phyloP scores from a whole-genome alignment of 2,329 filamentous ascomycete species.

The Fusarium xyrophilum region DNA sequence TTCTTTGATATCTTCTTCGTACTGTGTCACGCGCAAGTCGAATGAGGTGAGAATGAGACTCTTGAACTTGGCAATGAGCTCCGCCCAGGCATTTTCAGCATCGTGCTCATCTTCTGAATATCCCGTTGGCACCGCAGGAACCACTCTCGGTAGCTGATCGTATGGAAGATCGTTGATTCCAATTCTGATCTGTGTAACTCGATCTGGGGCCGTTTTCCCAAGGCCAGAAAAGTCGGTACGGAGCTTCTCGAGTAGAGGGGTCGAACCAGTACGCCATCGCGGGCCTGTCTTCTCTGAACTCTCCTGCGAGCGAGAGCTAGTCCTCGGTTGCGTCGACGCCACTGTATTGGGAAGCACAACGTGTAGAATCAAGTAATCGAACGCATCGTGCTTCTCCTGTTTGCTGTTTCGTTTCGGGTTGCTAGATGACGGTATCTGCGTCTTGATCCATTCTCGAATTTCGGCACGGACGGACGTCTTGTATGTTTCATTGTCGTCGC shows the following conservation, averaged over 20 bases:
- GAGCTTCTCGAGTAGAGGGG: slow-evolving; percentile 87
- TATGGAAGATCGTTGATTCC: slow-evolving; percentile 73
- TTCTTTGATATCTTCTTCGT: slow-evolving; percentile 96
- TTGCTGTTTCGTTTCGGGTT: slow-evolving; percentile 64
- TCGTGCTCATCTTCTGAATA: slow-evolving; percentile 78
- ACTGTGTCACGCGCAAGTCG: slow-evolving; percentile 87
- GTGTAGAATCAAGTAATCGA: slow-evolving; percentile 93
- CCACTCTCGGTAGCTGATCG: slow-evolving; percentile 67
- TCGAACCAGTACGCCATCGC: slow-evolving; percentile 80
- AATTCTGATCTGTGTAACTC: slow-evolving; percentile 85
- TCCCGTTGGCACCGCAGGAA: slow-evolving; percentile 67
- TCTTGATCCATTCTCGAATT: slow-evolving; percentile 90
- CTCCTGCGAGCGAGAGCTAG: slow-evolving; percentile 61
- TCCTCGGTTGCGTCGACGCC: slow-evolving; percentile 78
- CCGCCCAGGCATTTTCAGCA: slow-evolving; percentile 80
- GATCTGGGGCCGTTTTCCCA: slow-evolving; percentile 73
- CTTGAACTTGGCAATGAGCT: slow-evolving; percentile 87
- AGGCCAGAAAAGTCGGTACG: slow-evolving; percentile 85
- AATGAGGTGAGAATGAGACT: slow-evolving; percentile 87
- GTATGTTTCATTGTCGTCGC: slow-evolving; percentile 95
- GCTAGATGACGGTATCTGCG: slow-evolving; percentile 67
- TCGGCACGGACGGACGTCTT: slow-evolving; percentile 79
- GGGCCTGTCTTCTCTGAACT: slow-evolving; percentile 73
- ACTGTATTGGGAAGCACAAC: slow-evolving; percentile 87
- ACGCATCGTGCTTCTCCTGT: slow-evolving; percentile 94